Percentiles rank a stretch among this genome's conserved stretches.
These are phyloP conservation scores for Elongisporangium anandrum DNA, from an alignment of 352 stramenopile species.

Conservation along the genomic window DNA sequence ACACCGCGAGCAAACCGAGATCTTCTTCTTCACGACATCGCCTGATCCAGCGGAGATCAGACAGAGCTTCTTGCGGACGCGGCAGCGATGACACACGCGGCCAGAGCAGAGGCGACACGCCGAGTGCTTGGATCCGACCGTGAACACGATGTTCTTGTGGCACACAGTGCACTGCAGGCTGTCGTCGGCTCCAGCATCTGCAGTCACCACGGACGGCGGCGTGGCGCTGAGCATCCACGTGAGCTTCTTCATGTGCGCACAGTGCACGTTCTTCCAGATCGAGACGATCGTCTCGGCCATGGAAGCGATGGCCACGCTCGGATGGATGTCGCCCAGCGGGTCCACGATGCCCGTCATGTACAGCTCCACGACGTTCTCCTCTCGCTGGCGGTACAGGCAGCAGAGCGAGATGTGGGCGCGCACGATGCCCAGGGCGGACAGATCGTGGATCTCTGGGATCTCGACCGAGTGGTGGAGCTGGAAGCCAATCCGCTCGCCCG, in stretches of 20 bases:
- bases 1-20: too few relatives aligned
- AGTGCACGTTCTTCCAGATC: constrained; percentile 1
- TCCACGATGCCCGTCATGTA: constrained; percentile 34
- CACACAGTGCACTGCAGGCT: too few relatives aligned
- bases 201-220: too few relatives aligned
- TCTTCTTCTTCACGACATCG: too few relatives aligned
- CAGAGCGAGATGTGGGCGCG: constrained; percentile 37
- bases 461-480: constrained; percentile 36
- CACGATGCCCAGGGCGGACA: constrained; percentile 27
- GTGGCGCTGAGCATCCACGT: too few relatives aligned
- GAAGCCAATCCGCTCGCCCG: constrained; percentile 24
- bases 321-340: constrained; percentile 19
- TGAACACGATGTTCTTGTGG: too few relatives aligned
- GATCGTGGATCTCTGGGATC: constrained; percentile 30
- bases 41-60: too few relatives aligned
- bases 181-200: too few relatives aligned
- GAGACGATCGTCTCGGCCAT: constrained; percentile 7
- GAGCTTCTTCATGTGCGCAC: constrained; percentile 33
- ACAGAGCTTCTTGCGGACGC: background rate
- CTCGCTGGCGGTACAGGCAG: constrained; percentile 30
- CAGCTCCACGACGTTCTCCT: constrained; percentile 30
- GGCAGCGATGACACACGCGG: constrained; percentile 14
- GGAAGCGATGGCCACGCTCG: constrained; percentile 23
- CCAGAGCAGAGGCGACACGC: constrained; percentile 10
- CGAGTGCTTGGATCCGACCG: too few relatives aligned